Base-by-base conservation (phyloP, 495 filamentous ascomycete genomes). In the Usnea hakonensis region DNA sequence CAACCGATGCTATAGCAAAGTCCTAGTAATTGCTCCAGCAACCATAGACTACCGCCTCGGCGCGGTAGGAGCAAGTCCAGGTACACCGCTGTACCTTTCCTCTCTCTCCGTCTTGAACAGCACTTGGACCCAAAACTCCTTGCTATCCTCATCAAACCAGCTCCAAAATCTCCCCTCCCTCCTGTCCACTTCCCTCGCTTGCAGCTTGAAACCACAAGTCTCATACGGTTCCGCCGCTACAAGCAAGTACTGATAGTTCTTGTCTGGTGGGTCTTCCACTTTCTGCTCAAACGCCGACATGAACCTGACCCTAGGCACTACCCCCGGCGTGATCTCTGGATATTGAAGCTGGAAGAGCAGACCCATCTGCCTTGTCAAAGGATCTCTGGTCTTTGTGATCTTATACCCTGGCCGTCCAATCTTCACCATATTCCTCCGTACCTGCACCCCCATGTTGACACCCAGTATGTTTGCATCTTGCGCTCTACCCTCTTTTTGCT, bases 21-120 rank as follows among this genome's bases (percentile, higher is more conserved):
- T 10, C 46, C 26, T 5, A 32, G 17, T 32, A 16, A 32, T 8
- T 43, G 50, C 16, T 37, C 16, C 5, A 53, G n/a, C 5, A 5
- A 35, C 17, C 38, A 33, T 26, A n/a, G 8, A 60, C 41, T 68
- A 71, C 54, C 69, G 66, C 41, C 69, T 61, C 16, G 66, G 65
- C 14, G 50, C 68, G 43, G 38, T 68, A 58, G 88, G 85, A 17
- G 88, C 91, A 73, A 97, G 76, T 30, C 94, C 94, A 14, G 94
- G 94, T 57, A 96, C 95, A 70, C 90, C 91, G 69, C 86, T 89
- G 72, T 95, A 97, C 65, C 94, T 78, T 81, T 97, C 94, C 79
- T 97, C 94, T 57, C 94, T 83, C 80, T 99, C 94, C 43, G 95
- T 97, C 83, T 97, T 92, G 78, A 97, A 99, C 82, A 97, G 90